Conservation (phyloP, 2,329 filamentous ascomycete genomes). For the Aaosphaeria pasadenensis region DNA sequence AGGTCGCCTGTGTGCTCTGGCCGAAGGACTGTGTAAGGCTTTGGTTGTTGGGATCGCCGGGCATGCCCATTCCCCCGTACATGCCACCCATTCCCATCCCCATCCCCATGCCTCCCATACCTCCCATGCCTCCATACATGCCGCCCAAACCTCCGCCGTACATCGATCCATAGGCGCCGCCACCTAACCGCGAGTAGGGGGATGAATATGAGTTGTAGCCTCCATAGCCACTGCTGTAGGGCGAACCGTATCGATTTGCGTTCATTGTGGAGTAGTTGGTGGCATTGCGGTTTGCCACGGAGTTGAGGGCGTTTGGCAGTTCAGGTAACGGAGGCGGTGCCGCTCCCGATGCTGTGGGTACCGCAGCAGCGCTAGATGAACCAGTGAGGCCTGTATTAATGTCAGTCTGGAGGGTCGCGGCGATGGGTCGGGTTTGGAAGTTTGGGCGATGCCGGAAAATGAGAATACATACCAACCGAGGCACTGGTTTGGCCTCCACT, state of each 20-base stretch:
- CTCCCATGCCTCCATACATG: slow-evolving; percentile 40
- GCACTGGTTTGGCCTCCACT: slow-evolving; percentile 57
- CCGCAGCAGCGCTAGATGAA: slow-evolving; percentile 37
- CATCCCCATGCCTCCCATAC: slow-evolving; percentile 30
- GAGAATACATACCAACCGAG: slow-evolving; percentile 33
- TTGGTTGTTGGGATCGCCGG: slow-evolving; percentile 75
- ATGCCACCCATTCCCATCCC: slow-evolving; percentile 38
- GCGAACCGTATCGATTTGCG: slow-evolving; percentile 51
- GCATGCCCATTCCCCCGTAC: slow-evolving; percentile 48
- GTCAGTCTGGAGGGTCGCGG: slow-evolving; percentile 13
- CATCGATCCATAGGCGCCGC: slow-evolving; percentile 39
- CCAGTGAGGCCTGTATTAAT: slow-evolving; percentile 28
- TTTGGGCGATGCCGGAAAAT: slow-evolving; percentile 1
- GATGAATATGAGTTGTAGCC: slow-evolving; percentile 54
- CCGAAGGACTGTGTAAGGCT: slow-evolving; percentile 94
- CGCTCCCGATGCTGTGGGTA: slow-evolving; percentile 39
- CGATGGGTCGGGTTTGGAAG: slow-evolving; percentile 3
- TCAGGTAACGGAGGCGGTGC: slow-evolving; percentile 71
- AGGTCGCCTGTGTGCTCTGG: slow-evolving; percentile 92
- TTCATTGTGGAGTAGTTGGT: slow-evolving; percentile 72
- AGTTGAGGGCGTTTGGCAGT: slow-evolving; percentile 72
- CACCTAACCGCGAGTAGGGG: slow-evolving; percentile 53
- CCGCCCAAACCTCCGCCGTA: slow-evolving; percentile 39
- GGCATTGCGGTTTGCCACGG: slow-evolving; percentile 83
- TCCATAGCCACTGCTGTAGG: slow-evolving; percentile 48